Percentiles rank a stretch among this genome's conserved stretches.
These are phyloP conservation scores for Trichophyton mentagrophytes DNA, from an alignment of 2,329 filamentous ascomycete genomes.

Conservation along the genomic window DNA sequence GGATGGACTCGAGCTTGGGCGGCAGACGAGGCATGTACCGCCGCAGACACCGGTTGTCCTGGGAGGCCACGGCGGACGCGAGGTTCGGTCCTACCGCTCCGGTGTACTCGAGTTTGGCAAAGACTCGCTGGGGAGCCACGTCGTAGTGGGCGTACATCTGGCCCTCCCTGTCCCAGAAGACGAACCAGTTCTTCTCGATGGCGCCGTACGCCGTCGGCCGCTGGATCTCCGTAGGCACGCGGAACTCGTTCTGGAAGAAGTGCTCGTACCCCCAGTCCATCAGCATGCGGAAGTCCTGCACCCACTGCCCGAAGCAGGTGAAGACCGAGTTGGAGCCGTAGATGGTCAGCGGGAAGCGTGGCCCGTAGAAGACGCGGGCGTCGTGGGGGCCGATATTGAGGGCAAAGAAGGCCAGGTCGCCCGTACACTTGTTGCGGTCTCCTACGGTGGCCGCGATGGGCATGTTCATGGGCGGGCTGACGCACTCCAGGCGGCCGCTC, in stretches of 20 bases:
- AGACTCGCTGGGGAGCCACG: slow-evolving; percentile 38
- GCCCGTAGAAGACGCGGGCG: slow-evolving; percentile 46
- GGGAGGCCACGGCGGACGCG: slow-evolving; percentile 23
- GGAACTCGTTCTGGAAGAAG: slow-evolving; percentile 27
- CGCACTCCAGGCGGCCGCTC: slow-evolving; percentile 28
- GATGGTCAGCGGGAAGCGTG: slow-evolving; percentile 37
- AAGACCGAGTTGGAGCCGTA: slow-evolving; percentile 45
- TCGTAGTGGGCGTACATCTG: slow-evolving; percentile 44
- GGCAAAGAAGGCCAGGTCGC: slow-evolving; percentile 31
- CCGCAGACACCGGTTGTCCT: slow-evolving; percentile 37
- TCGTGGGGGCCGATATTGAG: slow-evolving; percentile 45
- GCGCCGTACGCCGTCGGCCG: slow-evolving; percentile 34
- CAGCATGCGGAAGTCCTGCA: slow-evolving; percentile 42
- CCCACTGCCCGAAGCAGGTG: slow-evolving; percentile 47
- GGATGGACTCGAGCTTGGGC: slow-evolving; percentile 35
- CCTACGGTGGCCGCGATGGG: slow-evolving; percentile 37
- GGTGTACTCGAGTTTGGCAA: slow-evolving; percentile 35
- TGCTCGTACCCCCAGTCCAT: slow-evolving; percentile 32
- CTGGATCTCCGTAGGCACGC: slow-evolving; percentile 38
- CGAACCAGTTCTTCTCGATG: slow-evolving; percentile 51
- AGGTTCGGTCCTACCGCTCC: slow-evolving; percentile 40
- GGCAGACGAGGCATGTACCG: slow-evolving; percentile 34
- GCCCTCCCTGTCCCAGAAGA: slow-evolving; percentile 44
- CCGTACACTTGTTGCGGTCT: slow-evolving; percentile 34
- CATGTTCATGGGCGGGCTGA: slow-evolving; percentile 30